phyloP scores from a whole-genome alignment of 108 stramenopile species.

The Skeletonema menzelii region DNA sequence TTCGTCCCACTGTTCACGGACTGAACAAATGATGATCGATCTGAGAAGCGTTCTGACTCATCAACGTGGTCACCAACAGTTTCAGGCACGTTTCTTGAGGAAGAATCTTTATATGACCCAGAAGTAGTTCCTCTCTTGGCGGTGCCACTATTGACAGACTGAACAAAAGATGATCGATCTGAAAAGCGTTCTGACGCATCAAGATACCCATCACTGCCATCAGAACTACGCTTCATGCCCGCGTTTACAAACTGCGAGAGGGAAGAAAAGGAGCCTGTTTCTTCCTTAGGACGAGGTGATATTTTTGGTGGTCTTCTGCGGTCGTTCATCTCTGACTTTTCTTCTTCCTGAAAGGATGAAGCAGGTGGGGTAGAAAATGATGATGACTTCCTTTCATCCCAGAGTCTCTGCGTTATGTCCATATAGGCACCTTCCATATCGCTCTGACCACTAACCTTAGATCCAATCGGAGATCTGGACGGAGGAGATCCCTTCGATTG shows the following conservation, averaged over 20 bases:
- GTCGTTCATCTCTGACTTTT: constrained; percentile 30
- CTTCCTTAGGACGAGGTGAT: background rate
- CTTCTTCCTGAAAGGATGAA: constrained; percentile 7
- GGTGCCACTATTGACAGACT: background rate
- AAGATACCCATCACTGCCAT: background rate
- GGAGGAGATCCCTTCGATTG: background rate
- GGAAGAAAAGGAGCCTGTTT: background rate
- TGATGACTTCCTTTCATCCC: background rate
- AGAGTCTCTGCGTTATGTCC: background rate
- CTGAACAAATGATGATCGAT: background rate
- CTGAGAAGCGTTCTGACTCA: background rate
- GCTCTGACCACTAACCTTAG: background rate
- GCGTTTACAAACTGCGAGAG: background rate
- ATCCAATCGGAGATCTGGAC: background rate
- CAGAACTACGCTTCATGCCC: background rate
- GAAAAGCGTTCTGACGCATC: background rate
- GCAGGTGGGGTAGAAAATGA: background rate
- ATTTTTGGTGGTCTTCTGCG: background rate
- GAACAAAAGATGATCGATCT: background rate
- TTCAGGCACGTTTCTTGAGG: too few species aligned
- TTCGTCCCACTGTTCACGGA: constrained; percentile 1
- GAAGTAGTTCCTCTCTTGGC: constrained; percentile 1
- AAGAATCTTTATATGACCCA: background rate
- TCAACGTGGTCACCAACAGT: too few species aligned
- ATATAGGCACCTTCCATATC: background rate